These are phyloP conservation scores for Volvariella surrecta DNA, from an alignment of 1,284 basidiomycete species.

Conservation along the genomic window DNA sequence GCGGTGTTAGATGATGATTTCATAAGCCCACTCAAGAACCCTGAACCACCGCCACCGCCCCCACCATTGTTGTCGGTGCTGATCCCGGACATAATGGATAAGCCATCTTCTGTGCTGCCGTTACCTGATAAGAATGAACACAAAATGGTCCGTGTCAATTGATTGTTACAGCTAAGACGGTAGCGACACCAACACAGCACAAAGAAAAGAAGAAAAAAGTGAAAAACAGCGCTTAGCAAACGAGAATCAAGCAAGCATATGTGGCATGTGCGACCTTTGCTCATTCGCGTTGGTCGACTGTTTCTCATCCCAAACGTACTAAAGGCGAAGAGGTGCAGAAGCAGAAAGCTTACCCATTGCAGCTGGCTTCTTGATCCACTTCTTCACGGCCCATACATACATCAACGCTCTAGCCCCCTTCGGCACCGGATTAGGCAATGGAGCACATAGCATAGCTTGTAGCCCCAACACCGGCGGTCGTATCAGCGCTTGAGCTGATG, in stretches of 20 bases:
- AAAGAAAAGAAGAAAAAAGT: no score
- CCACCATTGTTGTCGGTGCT: neutral
- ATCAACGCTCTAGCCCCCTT: conserved; percentile 39
- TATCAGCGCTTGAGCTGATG: conserved; percentile 15
- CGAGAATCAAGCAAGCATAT: no score
- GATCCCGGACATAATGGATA: neutral
- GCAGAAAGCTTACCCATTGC: conserved; percentile 7
- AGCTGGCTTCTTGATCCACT: conserved; percentile 72
- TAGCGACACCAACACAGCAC: no score
- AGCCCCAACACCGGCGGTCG: conserved; percentile 59
- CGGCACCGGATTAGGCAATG: conserved; percentile 26
- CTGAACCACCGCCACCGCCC: neutral
- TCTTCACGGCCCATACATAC: conserved; percentile 78
- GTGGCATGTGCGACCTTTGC: no score
- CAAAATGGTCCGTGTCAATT: no score
- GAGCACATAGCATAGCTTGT: conserved; percentile 38
- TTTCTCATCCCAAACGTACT: neutral
- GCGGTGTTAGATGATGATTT: no score
- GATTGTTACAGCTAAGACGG: no score
- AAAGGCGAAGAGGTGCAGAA: neutral
- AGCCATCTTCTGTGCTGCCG: neutral
- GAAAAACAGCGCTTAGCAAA: no score
- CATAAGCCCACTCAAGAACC: neutral
- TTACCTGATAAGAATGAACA: no score
- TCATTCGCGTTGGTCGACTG: no score